Base-by-base conservation (phyloP, 148 eudicot species). In the Camellia sinensis region DNA sequence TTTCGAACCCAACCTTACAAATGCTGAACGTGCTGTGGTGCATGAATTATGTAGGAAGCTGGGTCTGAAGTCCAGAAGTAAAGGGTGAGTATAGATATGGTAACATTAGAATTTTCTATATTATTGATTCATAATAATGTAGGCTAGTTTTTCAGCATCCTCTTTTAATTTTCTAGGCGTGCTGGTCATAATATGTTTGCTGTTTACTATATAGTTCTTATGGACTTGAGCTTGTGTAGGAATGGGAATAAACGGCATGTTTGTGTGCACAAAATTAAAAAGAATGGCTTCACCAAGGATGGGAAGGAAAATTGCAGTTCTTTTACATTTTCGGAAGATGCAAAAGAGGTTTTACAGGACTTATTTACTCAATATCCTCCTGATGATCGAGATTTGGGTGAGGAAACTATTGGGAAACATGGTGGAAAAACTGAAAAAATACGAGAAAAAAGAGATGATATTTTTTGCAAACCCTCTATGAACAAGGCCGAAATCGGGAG, bases 321-420 rank as follows among this genome's bases (percentile, higher is more conserved):
- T 62, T 84, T 93, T 76, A 82, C 89, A 71, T 89, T 95, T 83
- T 89, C 97, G 45, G 90, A 86, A 68, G 89, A 84, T 71, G 86
- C 97, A 72, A 87, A 85, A 80, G 80, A 80, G 56, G 92, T 89
- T 54, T 88, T 95, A 53, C 80, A 78, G 72, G 97, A 93, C 77
- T 81, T 92, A 69, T 95, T 95, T 75, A 83, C 87, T 76, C 84
- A 63, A 68, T 89, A 89, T 82, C 99, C 99, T 79, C 99, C 99
- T 48, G 87, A 89, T 82, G 89, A 89, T 68, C 87, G 79, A 62
- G 88, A 85, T 80, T 57, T 50, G 70, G 81, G 40, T 15, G 84
- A 86, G 77, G 83, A 86, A 74, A 86, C 74, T 61, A 64, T 73
- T 62, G 78, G 69, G 53, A 75, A 79, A 67, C 80, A 78, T 78